phyloP scores from a whole-genome alignment of 2,329 filamentous ascomycete species.

The Calonectria pseudoturangicola region DNA sequence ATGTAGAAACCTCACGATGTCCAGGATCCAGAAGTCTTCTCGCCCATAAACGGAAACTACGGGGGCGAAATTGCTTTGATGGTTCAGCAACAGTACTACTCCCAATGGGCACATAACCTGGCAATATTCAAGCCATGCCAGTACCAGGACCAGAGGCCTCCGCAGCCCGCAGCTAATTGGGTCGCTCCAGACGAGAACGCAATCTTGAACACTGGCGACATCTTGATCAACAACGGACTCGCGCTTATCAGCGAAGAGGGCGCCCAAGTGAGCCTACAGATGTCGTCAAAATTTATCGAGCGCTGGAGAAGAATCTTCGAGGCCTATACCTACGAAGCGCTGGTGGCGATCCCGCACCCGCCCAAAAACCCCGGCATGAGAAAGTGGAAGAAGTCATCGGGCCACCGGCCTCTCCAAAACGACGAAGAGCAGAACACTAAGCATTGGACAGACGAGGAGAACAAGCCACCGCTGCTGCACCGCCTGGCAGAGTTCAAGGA shows the following conservation, averaged over 20 bases:
- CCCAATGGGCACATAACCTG: neutral
- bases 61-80: conserved; percentile 33
- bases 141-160: neutral
- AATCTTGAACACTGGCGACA: neutral
- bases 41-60: neutral
- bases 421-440: neutral
- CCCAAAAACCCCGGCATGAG: neutral
- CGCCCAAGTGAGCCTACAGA: neutral
- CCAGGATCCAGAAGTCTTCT: conserved; percentile 33
- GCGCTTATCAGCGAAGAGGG: neutral
- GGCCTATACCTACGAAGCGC: neutral
- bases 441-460: neutral
- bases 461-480: neutral
- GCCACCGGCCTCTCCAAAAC: neutral
- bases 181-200: neutral
- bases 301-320: conserved; percentile 15
- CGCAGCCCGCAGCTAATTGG: neutral
- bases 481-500: conserved; percentile 14
- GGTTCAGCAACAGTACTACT: conserved; percentile 35
- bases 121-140: neutral
- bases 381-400: neutral
- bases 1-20: conserved; percentile 45
- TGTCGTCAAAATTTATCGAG: neutral
- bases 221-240: neutral
- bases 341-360: neutral